Evolutionary conservation across 1,139 yeast genomes (phyloP), one percentile per base, ranked within the genome.

Genomic region (Zhuliangozyma parablackwelliae): DNA sequence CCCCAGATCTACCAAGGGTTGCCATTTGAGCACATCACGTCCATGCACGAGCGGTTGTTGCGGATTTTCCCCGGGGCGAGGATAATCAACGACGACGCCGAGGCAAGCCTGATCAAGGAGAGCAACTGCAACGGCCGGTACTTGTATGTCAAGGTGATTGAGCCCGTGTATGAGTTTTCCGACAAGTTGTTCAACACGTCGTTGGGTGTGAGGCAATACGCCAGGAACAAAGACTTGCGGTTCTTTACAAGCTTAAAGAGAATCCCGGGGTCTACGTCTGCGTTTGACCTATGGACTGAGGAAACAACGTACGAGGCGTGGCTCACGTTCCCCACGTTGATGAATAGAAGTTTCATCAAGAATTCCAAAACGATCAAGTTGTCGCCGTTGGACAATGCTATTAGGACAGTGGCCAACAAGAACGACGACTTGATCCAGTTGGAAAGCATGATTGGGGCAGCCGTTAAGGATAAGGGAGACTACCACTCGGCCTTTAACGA

Each of bases 361-460:
- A 45, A 52, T 7, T 65, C 73, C 7, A 63, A 57, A n/a, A 69
- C 71, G n/a, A 69, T 75, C 32, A 79, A 75, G 50, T 63, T 87
- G 39, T 85, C 95, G n/a, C 97, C 97, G 24, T 67, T 87, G 46
- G 87, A 86, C 48, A 88, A 85, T 60, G 96, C 96, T 1, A 69
- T 84, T 43, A 69, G 84, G 47, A 72, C 88, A 3, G 63, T 88
- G 43, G 69, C 77, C 34, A 63, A 72, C 42, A 87, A 85, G 67
- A 84, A 80, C 41, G 82, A 80, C 48, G 94, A 86, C 48, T 65
- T 88, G 53, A 71, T 77, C 33, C 84, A 80, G 48, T 62, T 84
- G 36, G 94, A 85, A 57, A 75, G 78, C 48, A 63, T 78, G 63
- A 75, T 82, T 47, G 72, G 73, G 48, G 66, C 72, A 44, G 71